Percentiles rank a stretch among this genome's conserved stretches.
Conservation (phyloP, 208 protist genomes). For the Leishmania martiniquensis region DNA sequence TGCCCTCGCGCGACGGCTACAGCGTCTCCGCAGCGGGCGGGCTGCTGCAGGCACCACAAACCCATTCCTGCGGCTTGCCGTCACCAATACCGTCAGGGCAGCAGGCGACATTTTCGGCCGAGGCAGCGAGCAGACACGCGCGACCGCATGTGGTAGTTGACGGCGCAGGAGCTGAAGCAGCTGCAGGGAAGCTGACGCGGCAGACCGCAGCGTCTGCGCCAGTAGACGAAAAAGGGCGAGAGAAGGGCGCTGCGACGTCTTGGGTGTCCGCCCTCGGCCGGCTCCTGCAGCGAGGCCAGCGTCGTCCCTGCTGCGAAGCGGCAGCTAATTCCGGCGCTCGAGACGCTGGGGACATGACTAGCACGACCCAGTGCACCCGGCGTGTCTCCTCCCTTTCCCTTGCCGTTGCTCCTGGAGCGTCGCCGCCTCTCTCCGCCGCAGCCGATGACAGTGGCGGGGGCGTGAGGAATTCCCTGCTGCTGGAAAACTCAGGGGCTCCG, state of each 20-base stretch:
- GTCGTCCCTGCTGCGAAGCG: not conserved
- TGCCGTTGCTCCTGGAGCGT: not conserved
- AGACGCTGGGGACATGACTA: not conserved
- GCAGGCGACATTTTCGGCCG: not conserved
- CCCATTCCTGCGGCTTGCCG: not conserved
- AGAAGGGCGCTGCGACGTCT: not conserved
- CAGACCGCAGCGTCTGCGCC: not conserved
- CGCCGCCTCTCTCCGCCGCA: not conserved
- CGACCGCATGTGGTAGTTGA: not conserved
- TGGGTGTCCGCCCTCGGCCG: not conserved
- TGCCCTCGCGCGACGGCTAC: not conserved
- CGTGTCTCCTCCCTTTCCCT: not conserved
- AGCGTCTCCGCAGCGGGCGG: not conserved
- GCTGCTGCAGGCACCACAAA: conserved; percentile 7
- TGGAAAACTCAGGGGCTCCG: conserved; percentile 16
- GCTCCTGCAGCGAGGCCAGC: not conserved
- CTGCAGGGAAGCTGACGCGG: not conserved
- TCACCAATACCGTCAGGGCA: not conserved
- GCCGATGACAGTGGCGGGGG: not conserved
- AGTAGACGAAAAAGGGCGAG: not conserved
- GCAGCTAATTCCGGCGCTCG: not conserved
- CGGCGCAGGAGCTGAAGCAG: not conserved
- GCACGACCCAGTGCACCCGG: not conserved
- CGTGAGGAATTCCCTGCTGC: too few species aligned
- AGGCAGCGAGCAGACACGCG: not conserved